Percentiles rank a stretch among this genome's conserved stretches.
Conservation (phyloP, 495 filamentous ascomycete species). For the Chaetomium cochliodes region DNA sequence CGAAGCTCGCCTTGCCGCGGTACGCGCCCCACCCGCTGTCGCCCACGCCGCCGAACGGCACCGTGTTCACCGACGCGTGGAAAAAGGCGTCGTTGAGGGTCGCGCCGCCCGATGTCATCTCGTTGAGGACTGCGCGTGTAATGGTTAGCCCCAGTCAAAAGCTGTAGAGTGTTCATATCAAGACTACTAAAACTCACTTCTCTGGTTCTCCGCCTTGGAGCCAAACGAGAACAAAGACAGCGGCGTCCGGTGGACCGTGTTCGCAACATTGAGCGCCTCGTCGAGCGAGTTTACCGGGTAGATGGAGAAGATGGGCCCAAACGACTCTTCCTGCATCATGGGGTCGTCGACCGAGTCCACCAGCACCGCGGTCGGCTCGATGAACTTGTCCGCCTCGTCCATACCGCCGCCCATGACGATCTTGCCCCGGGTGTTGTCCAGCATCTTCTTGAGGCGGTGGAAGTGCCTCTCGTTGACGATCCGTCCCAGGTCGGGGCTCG, state of each 20-base stretch:
- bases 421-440: conserved; percentile 77
- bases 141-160: conserved; percentile 11
- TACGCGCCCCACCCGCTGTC: conserved; percentile 81
- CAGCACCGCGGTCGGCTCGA: conserved; percentile 81
- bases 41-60: conserved; percentile 90
- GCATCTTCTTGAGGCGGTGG: conserved; percentile 80
- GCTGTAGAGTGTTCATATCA: not conserved
- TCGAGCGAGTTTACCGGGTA: conserved; percentile 72
- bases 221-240: conserved; percentile 84
- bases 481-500: conserved; percentile 68
- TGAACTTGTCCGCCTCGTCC: conserved; percentile 73
- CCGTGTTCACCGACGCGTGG: conserved; percentile 70
- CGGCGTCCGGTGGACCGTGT: conserved; percentile 73
- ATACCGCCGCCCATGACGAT: conserved; percentile 81
- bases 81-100: conserved; percentile 79
- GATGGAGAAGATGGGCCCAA: conserved; percentile 84
- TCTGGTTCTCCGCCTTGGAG: conserved; percentile 66
- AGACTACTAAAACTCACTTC: conserved; percentile 46
- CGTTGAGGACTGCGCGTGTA: conserved; percentile 55
- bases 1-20: conserved; percentile 78
- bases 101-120: conserved; percentile 73
- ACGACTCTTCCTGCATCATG: conserved; percentile 76
- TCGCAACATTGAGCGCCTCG: conserved; percentile 75
- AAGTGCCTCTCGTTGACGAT: conserved; percentile 80
- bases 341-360: conserved; percentile 74